phyloP scores from a whole-genome alignment of 2,329 filamentous ascomycete genomes.

The Ilyonectria robusta region DNA sequence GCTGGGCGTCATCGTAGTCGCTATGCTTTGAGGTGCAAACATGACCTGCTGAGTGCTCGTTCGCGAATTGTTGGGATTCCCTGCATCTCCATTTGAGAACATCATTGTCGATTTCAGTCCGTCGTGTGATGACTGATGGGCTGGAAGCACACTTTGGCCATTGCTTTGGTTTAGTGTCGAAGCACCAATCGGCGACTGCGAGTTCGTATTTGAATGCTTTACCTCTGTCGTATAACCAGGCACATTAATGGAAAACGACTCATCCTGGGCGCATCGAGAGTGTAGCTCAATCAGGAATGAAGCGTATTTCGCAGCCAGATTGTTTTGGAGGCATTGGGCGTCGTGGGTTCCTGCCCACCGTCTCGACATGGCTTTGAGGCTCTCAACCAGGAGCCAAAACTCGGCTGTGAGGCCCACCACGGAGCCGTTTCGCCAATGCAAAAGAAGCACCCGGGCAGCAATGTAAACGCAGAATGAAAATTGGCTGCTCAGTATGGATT shows the following conservation, averaged over 20 bases:
- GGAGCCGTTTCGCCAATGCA: slow-evolving; percentile 48
- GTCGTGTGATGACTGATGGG: neutral
- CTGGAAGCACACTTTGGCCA: neutral
- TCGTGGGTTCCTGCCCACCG: slow-evolving; percentile 36
- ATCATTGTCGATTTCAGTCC: neutral
- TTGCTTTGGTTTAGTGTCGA: neutral
- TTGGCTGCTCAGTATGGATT: slow-evolving; percentile 50
- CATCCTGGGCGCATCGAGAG: slow-evolving; percentile 21
- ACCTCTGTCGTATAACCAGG: slow-evolving; percentile 36
- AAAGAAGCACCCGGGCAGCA: slow-evolving; percentile 56
- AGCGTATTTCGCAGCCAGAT: slow-evolving; percentile 19
- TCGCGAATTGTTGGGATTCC: neutral
- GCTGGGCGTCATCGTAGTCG: neutral
- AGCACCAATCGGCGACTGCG: neutral
- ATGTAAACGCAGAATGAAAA: slow-evolving; percentile 61
- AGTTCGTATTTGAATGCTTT: slow-evolving; percentile 24
- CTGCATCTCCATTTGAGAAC: neutral
- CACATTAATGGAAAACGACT: slow-evolving; percentile 27
- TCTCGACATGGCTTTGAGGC: slow-evolving; percentile 40
- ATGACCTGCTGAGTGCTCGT: neutral
- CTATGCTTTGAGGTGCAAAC: slow-evolving; percentile 2
- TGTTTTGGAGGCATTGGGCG: neutral
- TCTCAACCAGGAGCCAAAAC: slow-evolving; percentile 44
- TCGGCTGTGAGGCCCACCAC: slow-evolving; percentile 38
- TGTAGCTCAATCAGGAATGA: slow-evolving; percentile 12